Conservation (phyloP, 352 stramenopile species). For the Nothophytophthora sp. region DNA sequence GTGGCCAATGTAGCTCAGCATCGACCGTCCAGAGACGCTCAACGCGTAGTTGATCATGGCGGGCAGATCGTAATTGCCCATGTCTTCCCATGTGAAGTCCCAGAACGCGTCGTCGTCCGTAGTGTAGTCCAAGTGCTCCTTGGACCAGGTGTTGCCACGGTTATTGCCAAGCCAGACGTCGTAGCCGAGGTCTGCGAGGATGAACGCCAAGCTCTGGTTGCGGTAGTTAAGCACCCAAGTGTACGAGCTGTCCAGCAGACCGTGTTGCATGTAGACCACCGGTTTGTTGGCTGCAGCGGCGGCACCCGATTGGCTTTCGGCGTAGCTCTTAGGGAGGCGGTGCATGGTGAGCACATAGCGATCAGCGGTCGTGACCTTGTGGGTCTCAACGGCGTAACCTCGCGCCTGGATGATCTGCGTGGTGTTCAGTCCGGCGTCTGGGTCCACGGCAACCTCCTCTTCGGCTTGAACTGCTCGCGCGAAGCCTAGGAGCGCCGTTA, state of each 20-base stretch:
- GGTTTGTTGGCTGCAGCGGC: slow-evolving; percentile 34
- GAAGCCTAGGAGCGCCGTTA: background rate
- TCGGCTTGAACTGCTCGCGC: slow-evolving; percentile 4
- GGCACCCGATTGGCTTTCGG: slow-evolving; percentile 27
- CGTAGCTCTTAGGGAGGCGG: slow-evolving; percentile 44
- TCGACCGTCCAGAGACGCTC: slow-evolving; percentile 21
- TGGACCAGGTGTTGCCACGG: slow-evolving; percentile 52
- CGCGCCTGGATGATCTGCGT: slow-evolving; percentile 36
- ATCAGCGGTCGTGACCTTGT: slow-evolving; percentile 48
- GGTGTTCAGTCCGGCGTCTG: slow-evolving; percentile 36
- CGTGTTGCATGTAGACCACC: slow-evolving; percentile 49
- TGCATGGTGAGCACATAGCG: slow-evolving; percentile 64
- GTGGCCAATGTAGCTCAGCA: slow-evolving; percentile 46
- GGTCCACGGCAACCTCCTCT: slow-evolving; percentile 26
- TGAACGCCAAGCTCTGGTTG: slow-evolving; percentile 48
- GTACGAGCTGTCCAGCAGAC: slow-evolving; percentile 53
- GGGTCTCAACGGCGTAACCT: slow-evolving; percentile 47
- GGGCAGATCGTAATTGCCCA: slow-evolving; percentile 49
- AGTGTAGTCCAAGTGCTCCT: slow-evolving; percentile 39
- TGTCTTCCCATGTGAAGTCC: slow-evolving; percentile 58
- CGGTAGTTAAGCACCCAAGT: slow-evolving; percentile 53
- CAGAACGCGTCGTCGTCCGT: slow-evolving; percentile 38
- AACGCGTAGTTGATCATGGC: slow-evolving; percentile 49
- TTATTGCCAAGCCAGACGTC: slow-evolving; percentile 71
- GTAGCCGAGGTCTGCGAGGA: slow-evolving; percentile 51